These are phyloP conservation scores for Graphiopsis chlorocephala DNA, from an alignment of 2,329 filamentous ascomycete species.

Conservation along the genomic window DNA sequence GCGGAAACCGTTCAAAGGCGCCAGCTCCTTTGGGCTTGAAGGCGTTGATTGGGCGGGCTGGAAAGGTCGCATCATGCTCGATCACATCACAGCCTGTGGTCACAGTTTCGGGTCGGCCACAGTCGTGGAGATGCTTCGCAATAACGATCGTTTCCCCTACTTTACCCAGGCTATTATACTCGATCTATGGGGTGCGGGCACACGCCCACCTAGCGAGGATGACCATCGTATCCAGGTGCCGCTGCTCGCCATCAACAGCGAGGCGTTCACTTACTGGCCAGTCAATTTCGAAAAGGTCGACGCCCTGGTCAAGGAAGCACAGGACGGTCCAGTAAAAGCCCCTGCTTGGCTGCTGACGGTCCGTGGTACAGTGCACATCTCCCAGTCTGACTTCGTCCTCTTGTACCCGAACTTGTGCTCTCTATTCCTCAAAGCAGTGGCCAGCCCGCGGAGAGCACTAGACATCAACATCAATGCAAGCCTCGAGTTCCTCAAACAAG, in stretches of 20 bases:
- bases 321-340: slow-evolving; percentile 38
- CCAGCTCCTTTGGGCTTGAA: slow-evolving; percentile 57
- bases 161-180: slow-evolving; percentile 64
- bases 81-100: slow-evolving; percentile 60
- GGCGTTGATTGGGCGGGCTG: slow-evolving; percentile 58
- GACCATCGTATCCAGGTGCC: slow-evolving; percentile 52
- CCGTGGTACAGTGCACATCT: slow-evolving; percentile 62
- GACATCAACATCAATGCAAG: slow-evolving; percentile 62
- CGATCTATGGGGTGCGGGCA: slow-evolving; percentile 60
- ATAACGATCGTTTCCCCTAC: slow-evolving; percentile 54
- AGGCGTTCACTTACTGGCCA: slow-evolving; percentile 70
- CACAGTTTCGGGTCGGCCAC: slow-evolving; percentile 68
- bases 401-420: slow-evolving; percentile 60
- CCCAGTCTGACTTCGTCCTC: slow-evolving; percentile 64
- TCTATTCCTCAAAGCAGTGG: slow-evolving; percentile 59
- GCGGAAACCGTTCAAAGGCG: slow-evolving; percentile 56
- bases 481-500: slow-evolving; percentile 60
- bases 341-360: slow-evolving; percentile 49
- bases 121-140: slow-evolving; percentile 58
- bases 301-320: slow-evolving; percentile 57
- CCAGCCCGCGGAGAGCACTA: slow-evolving; percentile 61
- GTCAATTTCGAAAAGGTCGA: slow-evolving; percentile 60
- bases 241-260: slow-evolving; percentile 62
- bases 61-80: slow-evolving; percentile 54
- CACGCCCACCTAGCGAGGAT: slow-evolving; percentile 42